Percentiles rank a stretch among this genome's conserved stretches.
Evolutionary conservation across 768 basidiomycete genomes (phyloP).

Genomic region (Russula sp.): DNA sequence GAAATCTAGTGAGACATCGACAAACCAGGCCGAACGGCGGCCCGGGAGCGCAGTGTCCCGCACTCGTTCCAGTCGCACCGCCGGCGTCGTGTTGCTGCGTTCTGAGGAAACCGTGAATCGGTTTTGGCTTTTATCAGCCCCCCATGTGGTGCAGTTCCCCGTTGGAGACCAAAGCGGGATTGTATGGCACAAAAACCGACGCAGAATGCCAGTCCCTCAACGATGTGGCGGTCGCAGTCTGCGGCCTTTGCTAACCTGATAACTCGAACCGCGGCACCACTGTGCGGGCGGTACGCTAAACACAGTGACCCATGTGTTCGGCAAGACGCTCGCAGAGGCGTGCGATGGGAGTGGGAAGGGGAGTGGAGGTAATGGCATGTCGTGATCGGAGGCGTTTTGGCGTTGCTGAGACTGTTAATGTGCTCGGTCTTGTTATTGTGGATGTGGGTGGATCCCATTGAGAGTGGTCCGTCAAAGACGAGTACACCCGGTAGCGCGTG

Average conservation of each 20-base stretch:
- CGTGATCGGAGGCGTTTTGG: slow-evolving; percentile 13
- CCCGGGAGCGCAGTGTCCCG: slow-evolving; percentile 49
- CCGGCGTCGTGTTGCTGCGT: no score
- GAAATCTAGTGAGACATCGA: slow-evolving; percentile 77
- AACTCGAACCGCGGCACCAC: no score
- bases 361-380: slow-evolving; percentile 42
- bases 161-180: no score
- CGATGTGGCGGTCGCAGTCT: no score
- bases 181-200: no score
- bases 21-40: slow-evolving; percentile 56
- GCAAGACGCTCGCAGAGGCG: slow-evolving; percentile 72
- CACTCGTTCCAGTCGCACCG: slow-evolving; percentile 39
- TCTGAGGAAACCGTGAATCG: no score
- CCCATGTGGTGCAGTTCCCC: no score
- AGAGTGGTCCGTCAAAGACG: slow-evolving; percentile 56
- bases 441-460: not conserved
- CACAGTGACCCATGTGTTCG: slow-evolving; percentile 59
- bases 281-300: slow-evolving; percentile 33
- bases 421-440: not conserved
- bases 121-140: no score
- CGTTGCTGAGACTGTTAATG: not conserved
- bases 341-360: slow-evolving; percentile 62
- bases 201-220: no score
- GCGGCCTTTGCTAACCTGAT: no score
- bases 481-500: slow-evolving; percentile 70